Conservation (phyloP, 2,329 filamentous ascomycete species). For the Colletotrichum filicis region DNA sequence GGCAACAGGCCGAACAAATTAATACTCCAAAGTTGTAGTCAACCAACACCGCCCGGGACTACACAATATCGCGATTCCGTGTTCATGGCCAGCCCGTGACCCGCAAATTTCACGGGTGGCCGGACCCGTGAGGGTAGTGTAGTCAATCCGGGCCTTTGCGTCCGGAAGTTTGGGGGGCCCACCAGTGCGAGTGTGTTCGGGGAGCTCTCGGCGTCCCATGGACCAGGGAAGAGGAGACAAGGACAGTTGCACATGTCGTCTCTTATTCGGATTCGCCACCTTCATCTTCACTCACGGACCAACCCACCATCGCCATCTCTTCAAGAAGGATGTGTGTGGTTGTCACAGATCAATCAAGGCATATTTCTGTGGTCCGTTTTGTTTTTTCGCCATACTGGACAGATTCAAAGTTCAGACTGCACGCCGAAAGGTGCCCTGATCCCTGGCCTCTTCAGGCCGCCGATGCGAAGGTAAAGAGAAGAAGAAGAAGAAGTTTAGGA, state of each 20-base stretch:
- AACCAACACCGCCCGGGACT: no score
- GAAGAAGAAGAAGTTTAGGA: background rate
- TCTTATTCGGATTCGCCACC: constrained; percentile 28
- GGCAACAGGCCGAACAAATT: background rate
- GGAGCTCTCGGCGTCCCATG: background rate
- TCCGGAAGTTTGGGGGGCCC: background rate
- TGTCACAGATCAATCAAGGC: constrained; percentile 11
- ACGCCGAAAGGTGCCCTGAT: constrained; percentile 18
- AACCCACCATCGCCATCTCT: constrained; percentile 13
- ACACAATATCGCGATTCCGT: background rate
- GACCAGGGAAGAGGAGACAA: background rate
- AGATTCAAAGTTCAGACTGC: constrained; percentile 32
- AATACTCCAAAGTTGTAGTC: background rate
- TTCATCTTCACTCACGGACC: constrained; percentile 3
- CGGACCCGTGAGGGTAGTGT: background rate
- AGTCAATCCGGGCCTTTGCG: background rate
- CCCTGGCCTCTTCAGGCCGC: constrained; percentile 11
- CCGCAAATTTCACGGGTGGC: background rate
- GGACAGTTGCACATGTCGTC: constrained; percentile 9
- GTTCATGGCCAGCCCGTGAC: background rate
- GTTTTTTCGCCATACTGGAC: constrained; percentile 14
- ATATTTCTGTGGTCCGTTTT: background rate
- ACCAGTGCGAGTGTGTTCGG: background rate
- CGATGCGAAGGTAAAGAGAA: constrained; percentile 22
- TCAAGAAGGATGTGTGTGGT: background rate